Evolutionary conservation across 2,329 filamentous ascomycete genomes (phyloP), one percentile per base, ranked within the genome.

Genomic region (Colletotrichum tanaceti): DNA sequence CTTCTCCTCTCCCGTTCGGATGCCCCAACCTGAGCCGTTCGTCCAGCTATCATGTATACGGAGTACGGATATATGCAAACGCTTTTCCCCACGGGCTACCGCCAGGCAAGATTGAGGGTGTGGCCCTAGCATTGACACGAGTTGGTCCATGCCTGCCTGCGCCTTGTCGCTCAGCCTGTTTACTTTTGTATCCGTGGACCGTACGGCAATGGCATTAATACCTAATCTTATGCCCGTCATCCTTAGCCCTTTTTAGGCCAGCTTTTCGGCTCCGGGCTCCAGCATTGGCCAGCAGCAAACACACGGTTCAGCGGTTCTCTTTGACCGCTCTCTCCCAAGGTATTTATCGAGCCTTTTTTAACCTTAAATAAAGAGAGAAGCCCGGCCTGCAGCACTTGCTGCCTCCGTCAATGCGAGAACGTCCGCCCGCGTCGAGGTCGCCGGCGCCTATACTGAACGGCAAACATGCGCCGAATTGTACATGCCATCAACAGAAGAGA

Each of bases 301-400:
- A 54, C 64, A 67, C 64, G 64, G 64, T 58, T 67, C 64, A 67
- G 64, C 58, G 18, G 64, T 67, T 67, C 59, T 35, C 22, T 44
- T 4, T n/a, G n/a, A n/a, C n/a, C n/a, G n/a, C n/a, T n/a, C n/a
- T n/a, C n/a, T n/a, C n/a, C n/a, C n/a, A n/a, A n/a, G n/a, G n/a
- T n/a, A n/a, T n/a, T n/a, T n/a, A 10, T 39, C 32, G 20, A 47
- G 28, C 32, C 28, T 47, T 20, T 50, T 59, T 59, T n/a, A 59
- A 59, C 57, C 57, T 59, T 50, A 49, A 59, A 59, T n/a, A n/a
- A 39, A 49, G 16, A 35, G 32, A 18, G 18, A 50, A 20, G 32
- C 13, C 52, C 52, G 13, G 38, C 35, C 10, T 39, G 35, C 14
- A 20, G 32, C 35, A 22, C 35, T 39, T 7, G 43, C 43, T 5